These are phyloP conservation scores for Geotrichum restrictum DNA, from an alignment of 1,139 yeast species.

Conservation along the genomic window DNA sequence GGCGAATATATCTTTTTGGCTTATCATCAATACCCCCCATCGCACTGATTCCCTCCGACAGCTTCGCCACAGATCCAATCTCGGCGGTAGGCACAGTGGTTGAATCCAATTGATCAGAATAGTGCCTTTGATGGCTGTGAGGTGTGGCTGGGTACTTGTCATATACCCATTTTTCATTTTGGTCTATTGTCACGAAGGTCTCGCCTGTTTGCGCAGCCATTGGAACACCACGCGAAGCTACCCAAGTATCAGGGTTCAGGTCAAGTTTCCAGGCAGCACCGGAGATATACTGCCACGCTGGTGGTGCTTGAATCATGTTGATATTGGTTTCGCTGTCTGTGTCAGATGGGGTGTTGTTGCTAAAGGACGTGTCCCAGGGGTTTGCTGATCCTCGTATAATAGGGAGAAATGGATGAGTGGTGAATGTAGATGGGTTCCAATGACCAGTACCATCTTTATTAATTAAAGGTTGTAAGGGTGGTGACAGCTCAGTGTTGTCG, in stretches of 20 bases:
- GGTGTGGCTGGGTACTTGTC: slow-evolving; percentile 22
- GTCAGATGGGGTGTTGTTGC: neutral
- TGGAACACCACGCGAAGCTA: slow-evolving; percentile 21
- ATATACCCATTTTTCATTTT: slow-evolving; percentile 37
- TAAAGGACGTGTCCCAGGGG: neutral
- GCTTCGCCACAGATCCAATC: too few relatives aligned
- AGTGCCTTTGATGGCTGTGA: neutral
- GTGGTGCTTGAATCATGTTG: slow-evolving; percentile 30
- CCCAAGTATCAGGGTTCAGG: slow-evolving; percentile 32
- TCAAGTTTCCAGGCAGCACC: slow-evolving; percentile 32
- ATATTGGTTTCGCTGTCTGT: slow-evolving; percentile 3
- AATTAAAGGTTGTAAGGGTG: neutral
- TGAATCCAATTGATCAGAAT: neutral
- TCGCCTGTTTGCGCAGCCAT: slow-evolving; percentile 14
- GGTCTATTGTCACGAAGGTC: slow-evolving; percentile 5
- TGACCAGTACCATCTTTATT: neutral
- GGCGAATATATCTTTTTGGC: slow-evolving; percentile 20
- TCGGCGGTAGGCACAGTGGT: too few relatives aligned
- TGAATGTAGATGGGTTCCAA: neutral
- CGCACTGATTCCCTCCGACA: too few relatives aligned
- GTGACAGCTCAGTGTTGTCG: neutral
- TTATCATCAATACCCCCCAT: slow-evolving; percentile 1
- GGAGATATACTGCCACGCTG: slow-evolving; percentile 29
- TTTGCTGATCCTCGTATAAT: neutral
- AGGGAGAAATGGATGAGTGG: neutral